These are phyloP conservation scores for Prototheca cutis DNA, from an alignment of 163 green algal species.

Conservation along the genomic window DNA sequence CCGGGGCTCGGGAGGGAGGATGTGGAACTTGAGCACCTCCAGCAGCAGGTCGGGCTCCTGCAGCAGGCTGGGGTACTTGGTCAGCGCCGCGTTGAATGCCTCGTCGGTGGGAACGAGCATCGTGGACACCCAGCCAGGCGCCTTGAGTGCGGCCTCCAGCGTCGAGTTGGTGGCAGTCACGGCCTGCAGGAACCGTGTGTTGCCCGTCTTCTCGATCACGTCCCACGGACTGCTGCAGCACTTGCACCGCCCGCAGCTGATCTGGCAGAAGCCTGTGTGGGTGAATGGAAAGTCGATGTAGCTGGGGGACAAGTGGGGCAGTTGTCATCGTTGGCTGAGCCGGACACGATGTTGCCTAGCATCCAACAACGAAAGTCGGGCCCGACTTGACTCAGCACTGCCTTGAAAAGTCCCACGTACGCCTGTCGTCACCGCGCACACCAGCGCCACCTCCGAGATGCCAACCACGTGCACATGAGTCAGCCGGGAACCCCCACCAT, in stretches of 20 bases:
- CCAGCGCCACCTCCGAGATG: too few species aligned
- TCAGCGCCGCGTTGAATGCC: slow-evolving; percentile 18
- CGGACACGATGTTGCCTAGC: too few species aligned
- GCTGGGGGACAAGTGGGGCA: not conserved
- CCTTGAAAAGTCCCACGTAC: too few species aligned
- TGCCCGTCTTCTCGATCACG: slow-evolving; percentile 9
- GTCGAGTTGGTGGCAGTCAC: not conserved
- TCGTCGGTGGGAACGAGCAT: slow-evolving; percentile 27
- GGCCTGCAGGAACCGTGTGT: slow-evolving; percentile 23
- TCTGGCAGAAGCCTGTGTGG: slow-evolving; percentile 22
- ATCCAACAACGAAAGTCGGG: too few species aligned
- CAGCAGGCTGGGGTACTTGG: slow-evolving; percentile 1
- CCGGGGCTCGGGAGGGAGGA: slow-evolving; percentile 25
- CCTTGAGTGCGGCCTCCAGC: slow-evolving; percentile 11
- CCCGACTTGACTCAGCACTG: too few species aligned
- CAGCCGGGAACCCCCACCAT: too few species aligned
- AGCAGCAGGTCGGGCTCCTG: slow-evolving; percentile 2
- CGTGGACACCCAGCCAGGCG: slow-evolving; percentile 17
- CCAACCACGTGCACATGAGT: too few species aligned
- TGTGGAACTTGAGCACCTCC: slow-evolving; percentile 31
- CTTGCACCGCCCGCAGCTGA: slow-evolving; percentile 27
- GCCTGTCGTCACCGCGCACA: too few species aligned
- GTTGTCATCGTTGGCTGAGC: too few species aligned
- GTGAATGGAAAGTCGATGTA: not conserved
- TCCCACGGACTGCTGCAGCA: slow-evolving; percentile 18